Evolutionary conservation across 805 yeast species (phyloP).

Genomic region (Sugiyamaella mastotermitis): DNA sequence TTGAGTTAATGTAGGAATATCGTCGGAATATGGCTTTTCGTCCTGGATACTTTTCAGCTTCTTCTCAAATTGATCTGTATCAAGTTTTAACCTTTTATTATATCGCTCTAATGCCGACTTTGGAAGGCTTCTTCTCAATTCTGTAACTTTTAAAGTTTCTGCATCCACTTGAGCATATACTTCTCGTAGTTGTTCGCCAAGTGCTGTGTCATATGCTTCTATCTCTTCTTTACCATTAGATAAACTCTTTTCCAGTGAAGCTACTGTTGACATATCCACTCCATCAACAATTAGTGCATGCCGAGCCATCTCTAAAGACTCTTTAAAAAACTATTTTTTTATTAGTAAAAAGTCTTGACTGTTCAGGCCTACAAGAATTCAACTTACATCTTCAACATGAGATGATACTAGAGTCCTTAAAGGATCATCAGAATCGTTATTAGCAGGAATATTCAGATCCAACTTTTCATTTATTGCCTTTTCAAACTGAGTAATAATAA

Average conservation of each 20-base stretch:
- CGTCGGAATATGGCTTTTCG: too few species aligned
- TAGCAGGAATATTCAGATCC: constrained; percentile 41
- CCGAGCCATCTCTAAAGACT: constrained; percentile 52
- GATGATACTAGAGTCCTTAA: constrained; percentile 40
- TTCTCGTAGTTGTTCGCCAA: constrained; percentile 54
- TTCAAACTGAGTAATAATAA: constrained; percentile 40
- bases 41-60: too few species aligned
- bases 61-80: too few species aligned
- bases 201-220: constrained; percentile 65
- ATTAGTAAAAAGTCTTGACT: background rate
- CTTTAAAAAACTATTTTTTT: constrained; percentile 37
- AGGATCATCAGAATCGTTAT: constrained; percentile 35
- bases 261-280: constrained; percentile 30
- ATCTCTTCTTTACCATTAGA: constrained; percentile 32
- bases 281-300: constrained; percentile 58
- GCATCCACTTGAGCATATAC: constrained; percentile 56
- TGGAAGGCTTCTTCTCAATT: constrained; percentile 38
- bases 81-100: constrained; percentile 21
- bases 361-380: background rate
- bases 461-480: constrained; percentile 40
- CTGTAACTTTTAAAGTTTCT: constrained; percentile 51
- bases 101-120: constrained; percentile 29
- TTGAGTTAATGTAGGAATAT: too few species aligned
- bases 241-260: constrained; percentile 20
- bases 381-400: constrained; percentile 18